These are phyloP conservation scores for Pseudocercospora fuligena DNA, from an alignment of 2,329 filamentous ascomycete species.

Conservation along the genomic window DNA sequence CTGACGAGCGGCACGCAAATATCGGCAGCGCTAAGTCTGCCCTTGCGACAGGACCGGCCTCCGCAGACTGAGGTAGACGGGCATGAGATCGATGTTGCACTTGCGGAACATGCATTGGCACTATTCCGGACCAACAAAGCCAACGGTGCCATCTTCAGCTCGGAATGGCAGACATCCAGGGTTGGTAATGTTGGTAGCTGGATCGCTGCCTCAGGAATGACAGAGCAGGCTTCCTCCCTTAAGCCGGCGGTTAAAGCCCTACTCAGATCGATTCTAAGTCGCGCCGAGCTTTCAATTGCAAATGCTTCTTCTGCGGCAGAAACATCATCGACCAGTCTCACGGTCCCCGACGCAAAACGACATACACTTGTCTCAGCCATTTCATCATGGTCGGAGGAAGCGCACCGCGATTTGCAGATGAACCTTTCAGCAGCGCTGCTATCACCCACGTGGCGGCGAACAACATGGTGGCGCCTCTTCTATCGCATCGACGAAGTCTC, in stretches of 20 bases:
- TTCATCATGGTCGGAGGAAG: constrained; percentile 74
- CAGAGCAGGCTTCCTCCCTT: constrained; percentile 45
- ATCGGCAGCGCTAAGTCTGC: constrained; percentile 63
- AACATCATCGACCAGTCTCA: constrained; percentile 36
- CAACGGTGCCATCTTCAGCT: constrained; percentile 41
- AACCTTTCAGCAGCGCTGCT: constrained; percentile 78
- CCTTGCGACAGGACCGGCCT: constrained; percentile 50
- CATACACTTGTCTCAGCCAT: constrained; percentile 63
- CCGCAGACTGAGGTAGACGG: constrained; percentile 34
- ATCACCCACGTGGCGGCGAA: constrained; percentile 75
- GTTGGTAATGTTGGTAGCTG: constrained; percentile 35
- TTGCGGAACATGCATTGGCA: constrained; percentile 66
- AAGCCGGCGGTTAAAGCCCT: constrained; percentile 70
- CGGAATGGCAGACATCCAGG: constrained; percentile 42
- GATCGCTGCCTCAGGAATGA: constrained; percentile 35
- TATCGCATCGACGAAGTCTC: constrained; percentile 93
- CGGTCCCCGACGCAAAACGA: constrained; percentile 51
- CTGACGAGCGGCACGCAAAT: constrained; percentile 47
- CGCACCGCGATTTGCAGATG: constrained; percentile 81
- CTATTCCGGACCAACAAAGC: constrained; percentile 40
- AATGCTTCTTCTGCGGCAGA: constrained; percentile 50
- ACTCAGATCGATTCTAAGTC: constrained; percentile 68
- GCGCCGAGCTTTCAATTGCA: constrained; percentile 58
- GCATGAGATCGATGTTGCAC: constrained; percentile 63
- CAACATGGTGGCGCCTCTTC: constrained; percentile 93